phyloP scores from a whole-genome alignment of 306 rosid genomes.

The Castanea mollissima region DNA sequence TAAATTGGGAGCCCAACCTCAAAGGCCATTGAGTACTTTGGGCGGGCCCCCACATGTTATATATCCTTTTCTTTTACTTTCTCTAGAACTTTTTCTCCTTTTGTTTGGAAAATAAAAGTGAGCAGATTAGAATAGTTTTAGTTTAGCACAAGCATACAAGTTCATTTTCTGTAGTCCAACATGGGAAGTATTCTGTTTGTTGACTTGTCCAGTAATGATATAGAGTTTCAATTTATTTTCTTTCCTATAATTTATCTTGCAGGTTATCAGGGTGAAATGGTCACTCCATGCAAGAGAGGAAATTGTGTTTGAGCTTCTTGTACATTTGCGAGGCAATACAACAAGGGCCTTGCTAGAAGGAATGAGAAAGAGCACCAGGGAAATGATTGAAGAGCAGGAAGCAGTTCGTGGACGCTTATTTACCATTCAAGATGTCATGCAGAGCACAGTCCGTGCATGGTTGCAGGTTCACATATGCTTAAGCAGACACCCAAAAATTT shows the following conservation, averaged over 20 bases:
- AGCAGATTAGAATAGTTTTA: not conserved
- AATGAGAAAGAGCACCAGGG: conserved; percentile 66
- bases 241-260: not conserved
- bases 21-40: too few species aligned
- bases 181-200: too few species aligned
- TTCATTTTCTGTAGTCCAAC: not conserved
- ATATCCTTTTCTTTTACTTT: too few species aligned
- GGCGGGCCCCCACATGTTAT: too few species aligned
- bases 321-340: conserved; percentile 65
- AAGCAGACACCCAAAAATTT: too few species aligned
- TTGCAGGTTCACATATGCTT: conserved; percentile 57
- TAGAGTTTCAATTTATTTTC: too few species aligned
- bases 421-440: conserved; percentile 96
- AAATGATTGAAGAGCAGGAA: conserved; percentile 97
- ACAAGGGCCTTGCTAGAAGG: conserved; percentile 60
- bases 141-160: not conserved
- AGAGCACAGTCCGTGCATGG: conserved; percentile 94
- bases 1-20: too few species aligned
- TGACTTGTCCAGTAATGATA: too few species aligned
- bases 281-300: conserved; percentile 96
- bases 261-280: conserved; percentile 99
- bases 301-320: conserved; percentile 83
- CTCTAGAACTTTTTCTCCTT: not conserved
- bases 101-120: not conserved
- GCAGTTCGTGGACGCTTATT: conserved; percentile 96